These are phyloP conservation scores for Clitopilus hobsonii DNA, from an alignment of 768 basidiomycete genomes.

Conservation along the genomic window DNA sequence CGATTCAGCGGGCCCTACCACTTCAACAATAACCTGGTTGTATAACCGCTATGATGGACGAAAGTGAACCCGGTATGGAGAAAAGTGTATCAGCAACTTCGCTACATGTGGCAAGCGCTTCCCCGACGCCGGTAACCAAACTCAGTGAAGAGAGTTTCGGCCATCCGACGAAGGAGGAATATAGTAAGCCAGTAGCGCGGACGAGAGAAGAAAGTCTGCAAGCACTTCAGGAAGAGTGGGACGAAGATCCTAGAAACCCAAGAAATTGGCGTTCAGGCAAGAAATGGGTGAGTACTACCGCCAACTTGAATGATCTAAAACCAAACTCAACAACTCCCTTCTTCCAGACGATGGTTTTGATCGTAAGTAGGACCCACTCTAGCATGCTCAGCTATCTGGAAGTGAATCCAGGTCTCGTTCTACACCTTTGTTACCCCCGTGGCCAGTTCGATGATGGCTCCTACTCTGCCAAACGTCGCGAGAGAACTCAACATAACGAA, in stretches of 20 bases:
- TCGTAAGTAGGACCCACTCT: background rate
- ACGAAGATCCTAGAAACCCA: background rate
- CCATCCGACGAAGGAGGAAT: background rate
- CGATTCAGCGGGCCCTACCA: background rate
- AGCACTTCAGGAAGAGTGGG: background rate
- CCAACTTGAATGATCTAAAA: background rate
- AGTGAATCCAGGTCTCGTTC: conserved; percentile 29
- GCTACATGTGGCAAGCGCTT: background rate
- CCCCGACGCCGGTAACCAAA: background rate
- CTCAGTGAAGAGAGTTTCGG: background rate
- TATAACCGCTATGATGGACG: background rate
- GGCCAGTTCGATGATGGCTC: conserved; percentile 53
- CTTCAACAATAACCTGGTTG: too few relatives aligned
- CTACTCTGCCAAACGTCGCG: conserved; percentile 55
- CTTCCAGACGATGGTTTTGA: background rate
- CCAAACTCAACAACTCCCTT: too few relatives aligned
- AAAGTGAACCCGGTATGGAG: too few relatives aligned
- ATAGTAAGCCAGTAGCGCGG: too few relatives aligned
- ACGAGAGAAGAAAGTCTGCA: background rate
- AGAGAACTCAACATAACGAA: conserved; percentile 44
- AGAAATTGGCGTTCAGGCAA: background rate
- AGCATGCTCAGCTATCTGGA: background rate
- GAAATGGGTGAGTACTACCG: background rate
- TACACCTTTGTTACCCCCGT: conserved; percentile 34
- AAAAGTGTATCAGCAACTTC: background rate